These are phyloP conservation scores for Bolboschoenoplectus hybrid DNA, from an alignment of 202 grass and related monocot genomes.

Conservation along the genomic window DNA sequence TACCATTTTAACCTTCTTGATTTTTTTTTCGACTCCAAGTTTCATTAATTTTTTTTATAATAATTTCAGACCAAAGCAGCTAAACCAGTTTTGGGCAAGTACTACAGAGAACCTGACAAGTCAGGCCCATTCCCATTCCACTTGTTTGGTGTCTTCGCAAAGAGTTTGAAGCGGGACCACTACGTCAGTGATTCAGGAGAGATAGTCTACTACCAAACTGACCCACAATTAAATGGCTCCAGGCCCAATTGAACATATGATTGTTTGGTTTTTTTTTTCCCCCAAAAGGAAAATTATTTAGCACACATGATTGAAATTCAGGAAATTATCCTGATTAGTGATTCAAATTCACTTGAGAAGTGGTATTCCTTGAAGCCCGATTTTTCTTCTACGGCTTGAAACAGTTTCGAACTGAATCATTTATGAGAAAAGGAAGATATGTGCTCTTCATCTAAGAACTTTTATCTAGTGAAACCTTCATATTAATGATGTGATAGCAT, in stretches of 20 bases:
- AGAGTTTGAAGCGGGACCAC: constrained; percentile 71
- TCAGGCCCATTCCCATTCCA: constrained; percentile 77
- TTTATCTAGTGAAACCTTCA: background rate
- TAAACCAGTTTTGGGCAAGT: constrained; percentile 94
- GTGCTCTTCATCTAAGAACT: background rate
- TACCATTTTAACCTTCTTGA: background rate
- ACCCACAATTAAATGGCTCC: constrained; percentile 41
- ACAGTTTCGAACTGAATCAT: constrained; percentile 34
- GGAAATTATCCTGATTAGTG: background rate
- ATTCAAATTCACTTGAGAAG: constrained; percentile 43
- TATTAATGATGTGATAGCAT: constrained; percentile 22
- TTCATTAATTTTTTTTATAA: constrained; percentile 30
- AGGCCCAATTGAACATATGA: constrained; percentile 47
- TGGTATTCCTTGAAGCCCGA: constrained; percentile 32
- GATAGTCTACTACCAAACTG: constrained; percentile 80
- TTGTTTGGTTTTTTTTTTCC: constrained; percentile 19
- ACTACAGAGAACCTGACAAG: constrained; percentile 88
- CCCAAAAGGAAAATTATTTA: constrained; percentile 38
- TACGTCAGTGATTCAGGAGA: constrained; percentile 84
- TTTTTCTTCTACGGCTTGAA: constrained; percentile 30
- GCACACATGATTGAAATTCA: constrained; percentile 28
- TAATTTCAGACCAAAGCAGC: constrained; percentile 83
- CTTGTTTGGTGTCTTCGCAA: constrained; percentile 55
- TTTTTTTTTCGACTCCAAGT: background rate
- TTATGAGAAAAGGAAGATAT: constrained; percentile 16